Evolutionary conservation across 106 monocot genomes (phyloP).

Genomic region (Platanthera zijinensis): DNA sequence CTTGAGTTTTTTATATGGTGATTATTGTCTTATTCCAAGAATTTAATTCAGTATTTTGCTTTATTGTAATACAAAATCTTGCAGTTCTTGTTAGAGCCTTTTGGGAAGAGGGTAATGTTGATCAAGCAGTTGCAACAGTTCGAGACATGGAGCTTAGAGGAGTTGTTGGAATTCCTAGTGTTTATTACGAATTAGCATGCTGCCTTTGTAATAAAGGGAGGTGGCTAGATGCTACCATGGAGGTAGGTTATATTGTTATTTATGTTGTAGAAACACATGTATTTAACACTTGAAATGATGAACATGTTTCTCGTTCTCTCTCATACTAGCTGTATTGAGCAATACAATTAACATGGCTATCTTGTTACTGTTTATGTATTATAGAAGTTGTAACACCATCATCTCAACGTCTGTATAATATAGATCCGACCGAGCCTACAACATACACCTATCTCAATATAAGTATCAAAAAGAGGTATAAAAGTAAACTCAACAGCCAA

Average conservation of each 20-base stretch:
- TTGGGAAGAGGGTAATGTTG: constrained; percentile 70
- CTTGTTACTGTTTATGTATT: too few relatives aligned
- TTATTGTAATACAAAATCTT: constrained; percentile 11
- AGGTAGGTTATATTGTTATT: constrained; percentile 32
- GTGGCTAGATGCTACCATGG: constrained; percentile 76
- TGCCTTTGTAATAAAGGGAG: constrained; percentile 78
- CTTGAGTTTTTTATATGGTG: background rate
- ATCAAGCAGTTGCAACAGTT: constrained; percentile 63
- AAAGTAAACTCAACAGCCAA: too few relatives aligned
- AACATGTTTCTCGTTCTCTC: background rate
- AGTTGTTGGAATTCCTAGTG: constrained; percentile 68
- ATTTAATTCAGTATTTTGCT: background rate
- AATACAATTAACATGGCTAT: background rate
- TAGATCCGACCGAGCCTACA: too few relatives aligned
- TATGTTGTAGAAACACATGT: background rate
- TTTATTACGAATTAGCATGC: constrained; percentile 94
- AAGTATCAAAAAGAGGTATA: too few relatives aligned
- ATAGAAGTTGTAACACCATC: too few relatives aligned
- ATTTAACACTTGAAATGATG: background rate
- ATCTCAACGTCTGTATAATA: too few relatives aligned
- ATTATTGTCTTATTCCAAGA: background rate
- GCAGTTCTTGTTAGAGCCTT: constrained; percentile 81
- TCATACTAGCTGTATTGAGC: background rate
- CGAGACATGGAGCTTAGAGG: constrained; percentile 86
- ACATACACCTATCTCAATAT: too few relatives aligned